Percentiles rank a stretch among this genome's conserved stretches.
Conservation (phyloP, 176 grass and related monocot species). For the Cymbopogon citratus region DNA sequence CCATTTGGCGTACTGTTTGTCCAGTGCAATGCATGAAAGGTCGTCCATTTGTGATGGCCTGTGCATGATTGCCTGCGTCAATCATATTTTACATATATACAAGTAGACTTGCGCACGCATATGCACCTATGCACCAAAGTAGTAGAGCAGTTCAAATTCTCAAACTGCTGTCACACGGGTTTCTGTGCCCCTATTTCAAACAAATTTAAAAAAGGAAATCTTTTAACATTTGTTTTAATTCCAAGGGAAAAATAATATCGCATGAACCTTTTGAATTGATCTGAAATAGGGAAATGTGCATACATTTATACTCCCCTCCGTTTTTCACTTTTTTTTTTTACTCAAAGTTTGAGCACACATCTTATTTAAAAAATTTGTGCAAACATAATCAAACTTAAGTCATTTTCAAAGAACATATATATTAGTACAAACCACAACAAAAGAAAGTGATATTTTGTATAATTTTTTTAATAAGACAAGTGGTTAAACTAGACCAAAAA, state of each 20-base stretch:
- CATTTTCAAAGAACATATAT: too few species aligned
- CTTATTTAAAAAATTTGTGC: too few species aligned
- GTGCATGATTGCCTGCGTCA: background rate
- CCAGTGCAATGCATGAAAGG: background rate
- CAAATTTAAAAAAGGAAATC: background rate
- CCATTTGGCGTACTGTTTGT: background rate
- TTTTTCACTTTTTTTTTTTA: too few species aligned
- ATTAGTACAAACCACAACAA: too few species aligned
- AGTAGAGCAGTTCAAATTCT: background rate
- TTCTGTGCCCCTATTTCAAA: background rate
- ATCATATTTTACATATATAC: background rate
- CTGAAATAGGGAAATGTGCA: background rate
- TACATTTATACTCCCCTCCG: too few species aligned
- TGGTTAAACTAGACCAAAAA: too few species aligned
- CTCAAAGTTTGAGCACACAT: too few species aligned
- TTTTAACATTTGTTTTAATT: background rate
- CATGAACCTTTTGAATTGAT: background rate
- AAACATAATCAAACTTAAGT: too few species aligned
- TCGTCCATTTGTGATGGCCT: conserved; percentile 6
- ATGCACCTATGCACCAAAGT: background rate
- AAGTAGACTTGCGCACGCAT: background rate
- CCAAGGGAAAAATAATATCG: too few species aligned
- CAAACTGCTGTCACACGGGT: background rate
- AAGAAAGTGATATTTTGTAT: too few species aligned
- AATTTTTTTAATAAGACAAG: too few species aligned